Evolutionary conservation across 2,329 filamentous ascomycete species (phyloP), one percentile per base, ranked within the genome.

Genomic region (Fusarium sterilihyphosum): DNA sequence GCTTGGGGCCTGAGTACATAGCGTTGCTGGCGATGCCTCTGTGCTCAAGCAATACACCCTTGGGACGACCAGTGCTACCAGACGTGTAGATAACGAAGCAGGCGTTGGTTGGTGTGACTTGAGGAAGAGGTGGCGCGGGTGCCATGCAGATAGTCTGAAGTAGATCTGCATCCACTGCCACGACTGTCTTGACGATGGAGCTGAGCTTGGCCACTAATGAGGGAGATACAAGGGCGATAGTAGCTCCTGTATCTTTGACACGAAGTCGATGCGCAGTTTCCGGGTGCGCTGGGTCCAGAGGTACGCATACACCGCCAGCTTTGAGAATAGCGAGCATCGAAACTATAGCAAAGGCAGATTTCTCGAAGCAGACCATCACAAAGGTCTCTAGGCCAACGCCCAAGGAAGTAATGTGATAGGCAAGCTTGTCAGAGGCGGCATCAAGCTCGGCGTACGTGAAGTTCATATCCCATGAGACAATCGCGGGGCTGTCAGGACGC

Each of bases 51-150:
- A 77, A 40, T 6, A 77, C 73, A 3, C 74, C 70, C 44, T 77
- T 77, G 0, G 75, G 75, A 1, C 47, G 37, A 0, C 75, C 75
- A 1, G 70, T 77, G 8, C 66, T 74, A 2, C 75, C 75, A 11
- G 75, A 77, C 0, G 75, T 77, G 24, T 72, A 77, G 10, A 77
- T 76, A 20, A 73, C 67, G 29, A 76, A 77, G 24, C 70, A 71
- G 13, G 68, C 71, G 11, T 76, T 76, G 8, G 46, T 20, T 2
- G 73, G 67, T 6, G 41, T 17, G 22, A 59, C 49, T 3, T 49
- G 38, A 1, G 67, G 67, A n/a, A 76, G 67, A 8, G 3, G 3
- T 4, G 13, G 1, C 0, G n/a, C 56, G 3, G 22, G 43, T 8
- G 49, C 0, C 4, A 18, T 31, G 10, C 38, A 16, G 8, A 70